These are phyloP conservation scores for Durotheca rogersii DNA, from an alignment of 495 filamentous ascomycete species.

Conservation along the genomic window DNA sequence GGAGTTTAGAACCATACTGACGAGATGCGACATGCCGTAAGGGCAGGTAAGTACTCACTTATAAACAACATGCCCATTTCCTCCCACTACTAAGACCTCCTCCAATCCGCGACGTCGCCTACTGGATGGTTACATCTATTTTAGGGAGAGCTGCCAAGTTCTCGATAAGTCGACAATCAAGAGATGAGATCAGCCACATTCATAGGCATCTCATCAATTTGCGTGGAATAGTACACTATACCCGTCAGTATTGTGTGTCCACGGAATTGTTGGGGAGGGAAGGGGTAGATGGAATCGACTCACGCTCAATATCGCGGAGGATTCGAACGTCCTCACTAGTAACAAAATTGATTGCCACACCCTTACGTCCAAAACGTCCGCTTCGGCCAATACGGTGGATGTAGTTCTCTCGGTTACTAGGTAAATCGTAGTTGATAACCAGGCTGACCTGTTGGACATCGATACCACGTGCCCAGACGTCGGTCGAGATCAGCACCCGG, in stretches of 20 bases:
- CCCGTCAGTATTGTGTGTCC: slow-evolving; percentile 35
- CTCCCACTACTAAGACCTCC: slow-evolving; percentile 29
- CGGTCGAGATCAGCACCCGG: slow-evolving; percentile 95
- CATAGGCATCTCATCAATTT: slow-evolving; percentile 99
- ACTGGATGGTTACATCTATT: slow-evolving; percentile 14
- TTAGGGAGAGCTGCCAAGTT: neutral
- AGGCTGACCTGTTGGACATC: slow-evolving; percentile 99
- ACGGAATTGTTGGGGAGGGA: no score
- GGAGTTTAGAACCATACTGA: no score
- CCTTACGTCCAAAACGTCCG: slow-evolving; percentile 95
- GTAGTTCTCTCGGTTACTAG: slow-evolving; percentile 99
- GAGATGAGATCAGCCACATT: slow-evolving; percentile 71
- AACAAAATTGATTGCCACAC: slow-evolving; percentile 99
- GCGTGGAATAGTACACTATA: slow-evolving; percentile 88
- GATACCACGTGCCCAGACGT: slow-evolving; percentile 97
- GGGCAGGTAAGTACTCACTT: slow-evolving; percentile 26
- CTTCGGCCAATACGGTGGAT: slow-evolving; percentile 97
- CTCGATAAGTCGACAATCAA: slow-evolving; percentile 1
- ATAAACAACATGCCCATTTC: slow-evolving; percentile 37
- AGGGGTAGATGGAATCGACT: slow-evolving; percentile 36
- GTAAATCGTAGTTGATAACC: slow-evolving; percentile 99
- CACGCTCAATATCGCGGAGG: slow-evolving; percentile 90
- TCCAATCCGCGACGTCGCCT: slow-evolving; percentile 12
- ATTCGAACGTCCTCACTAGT: slow-evolving; percentile 97
- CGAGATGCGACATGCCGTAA: no score